Base-by-base conservation (phyloP, 164 flowering plant genomes). In the Nelumbo lutea region DNA sequence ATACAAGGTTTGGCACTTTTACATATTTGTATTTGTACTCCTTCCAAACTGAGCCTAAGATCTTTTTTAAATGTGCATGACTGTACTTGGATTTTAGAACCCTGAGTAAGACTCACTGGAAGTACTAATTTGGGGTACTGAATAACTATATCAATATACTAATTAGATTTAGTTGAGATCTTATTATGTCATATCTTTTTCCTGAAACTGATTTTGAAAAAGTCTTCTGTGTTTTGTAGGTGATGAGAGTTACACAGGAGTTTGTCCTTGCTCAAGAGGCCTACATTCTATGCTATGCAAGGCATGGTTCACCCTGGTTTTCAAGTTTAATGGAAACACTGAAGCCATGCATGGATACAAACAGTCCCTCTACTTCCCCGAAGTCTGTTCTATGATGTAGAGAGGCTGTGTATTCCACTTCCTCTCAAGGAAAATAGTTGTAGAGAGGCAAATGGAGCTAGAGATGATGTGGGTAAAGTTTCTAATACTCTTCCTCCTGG, bases 271-370 rank as follows among this genome's bases (percentile, higher is more conserved):
- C 80, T 60, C 87, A 88, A 70, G 85, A 84, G 55, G 98, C 98
- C 6, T 92, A 92, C 73, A 89, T 95, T 63, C 77, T 95, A 56
- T 93, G 90, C 77, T 95, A 95, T 77, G 82, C 87, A 44, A 88
- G 74, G 79, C 76, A 84, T 64, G 96, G 84, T 14, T 81, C 90
- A 6, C 83, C 93, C 4, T 92, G 94, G 93, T 83, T 84, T 79
- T 85, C 93, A 57, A 83, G 77, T 78, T 75, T 79, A 41, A 71
- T 87, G 75, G 91, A 84, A 75, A 38, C 62, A 38, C 76, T 68
- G 27, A 83, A 70, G 47, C 58, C 60, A 39, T 68, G 67, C 11
- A 45, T 61, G 4, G 67, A 70, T 11, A 53, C 62, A 10, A 62
- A 56, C 62, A 57, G 15, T 9, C 57, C 38, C 6, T 73, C 52